Evolutionary conservation across 2,329 filamentous ascomycete genomes (phyloP), one percentile per base, ranked within the genome.

Genomic region (Cryphonectria parasitica): DNA sequence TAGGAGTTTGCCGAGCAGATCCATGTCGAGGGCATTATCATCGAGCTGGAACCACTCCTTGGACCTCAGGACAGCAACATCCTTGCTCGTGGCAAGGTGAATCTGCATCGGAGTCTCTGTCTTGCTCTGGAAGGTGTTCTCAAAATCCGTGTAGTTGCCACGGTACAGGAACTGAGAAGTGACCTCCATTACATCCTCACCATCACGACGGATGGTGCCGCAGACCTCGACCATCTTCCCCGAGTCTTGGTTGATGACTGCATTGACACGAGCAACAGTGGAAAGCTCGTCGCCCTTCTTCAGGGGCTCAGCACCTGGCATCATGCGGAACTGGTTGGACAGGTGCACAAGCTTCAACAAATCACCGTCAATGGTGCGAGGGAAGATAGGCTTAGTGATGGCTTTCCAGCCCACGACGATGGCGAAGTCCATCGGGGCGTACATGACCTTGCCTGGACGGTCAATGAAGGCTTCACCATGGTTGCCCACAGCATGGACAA

Each of bases 201-300:
- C 92, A 68, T 95, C 90, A 60, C 96, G 92, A 68, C 88, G 91
- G 77, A 99, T 97, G 7, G 96, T 99, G 73, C 96, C 96, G 77
- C 95, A 98, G n/a, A 99, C 95, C 82, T 99, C 97, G 25, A 99
- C 97, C 95, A 99, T 98, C 87, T 99, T 99, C 64, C 96, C 96
- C 72, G 96, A 94, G 19, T 97, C 94, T 81, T 99, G 95, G 84
- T 98, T 99, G 85, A 99, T 92, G 77, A 99, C 94, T 22, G 96
- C 94, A 77, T 99, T 98, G 84, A 99, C 93, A 80, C 97, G 94
- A 60, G 96, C 96, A 69, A 93, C 97, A 3, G 96, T 98, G 73
- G 94, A 91, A 28, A 99, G 89, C 73, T 95, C 89, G 79, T 99
- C 96, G 41, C 94, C 96, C 84, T 97, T 97, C 88, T 97, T 97